Base-by-base conservation (phyloP, 192 early-diverging fungal species). In the Coemansia sp. region DNA sequence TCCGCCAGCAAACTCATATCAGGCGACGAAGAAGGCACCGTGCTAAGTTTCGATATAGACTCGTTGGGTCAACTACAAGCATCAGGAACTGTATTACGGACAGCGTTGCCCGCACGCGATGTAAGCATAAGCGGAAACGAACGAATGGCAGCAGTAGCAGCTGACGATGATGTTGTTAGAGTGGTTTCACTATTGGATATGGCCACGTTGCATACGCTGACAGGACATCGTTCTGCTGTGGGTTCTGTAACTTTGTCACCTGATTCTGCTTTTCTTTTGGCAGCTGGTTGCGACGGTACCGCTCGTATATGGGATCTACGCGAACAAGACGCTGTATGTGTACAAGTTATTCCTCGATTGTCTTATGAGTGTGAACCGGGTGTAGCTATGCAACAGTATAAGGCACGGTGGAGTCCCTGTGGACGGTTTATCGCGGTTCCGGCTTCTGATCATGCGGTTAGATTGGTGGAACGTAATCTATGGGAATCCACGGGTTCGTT, bases 271-370 rank as follows among this genome's bases (percentile, higher is more conserved):
- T 76, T 66, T 28, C 66, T 84, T 22, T 77, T 67, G 2, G 89
- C 89, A 5, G 73, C 80, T 2, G 83, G 81, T 17, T 84, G 85
- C 57, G 84, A 89, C 50, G 91, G 91, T 16, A 82, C 85, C 3
- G 73, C 90, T 22, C 75, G 82, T 36, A 68, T 93, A 8, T 93
- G 89, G 89, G 86, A 90, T 68, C 67, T 88, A 64, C 69, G 82
- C 17, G 60, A 62, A 6, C 45, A 50, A 11, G 78, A 81, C 34
- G 84, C 86, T 7, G 69, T 63, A 34, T 82, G 75, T 42, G 61
- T 83, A 8, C 73, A 84, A 34, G 61, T 75, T 16, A 66, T 87
- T 18, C 68, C 34, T 48, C 68, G 54, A 56, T 60, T 52, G 56
- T 75, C 58, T 30, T 83, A 66, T 33, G 68, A 38, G 61, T 85